Evolutionary conservation across 2,329 filamentous ascomycete species (phyloP), one percentile per base, ranked within the genome.

Genomic region (Akanthomyces dipterigenus): DNA sequence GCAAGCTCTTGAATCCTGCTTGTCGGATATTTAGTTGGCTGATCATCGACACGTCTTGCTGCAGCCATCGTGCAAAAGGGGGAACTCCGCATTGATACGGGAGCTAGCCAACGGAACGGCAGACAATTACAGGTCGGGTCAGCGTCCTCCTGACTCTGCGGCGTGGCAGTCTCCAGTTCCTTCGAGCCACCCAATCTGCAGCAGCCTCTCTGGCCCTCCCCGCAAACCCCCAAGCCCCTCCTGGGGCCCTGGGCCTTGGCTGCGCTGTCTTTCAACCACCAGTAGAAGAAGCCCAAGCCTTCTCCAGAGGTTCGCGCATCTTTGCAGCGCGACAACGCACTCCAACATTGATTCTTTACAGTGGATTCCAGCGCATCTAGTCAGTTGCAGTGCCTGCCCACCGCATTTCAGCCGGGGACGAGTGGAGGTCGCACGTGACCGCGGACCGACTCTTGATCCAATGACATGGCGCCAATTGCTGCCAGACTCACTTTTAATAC

Each of bases 21-120:
- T 20, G 53, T 28, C 26, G 40, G 3, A 55, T 28, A 28, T 14
- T 31, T 49, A 14, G 12, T 20, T 20, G 22, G 53, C 20, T 6
- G 18, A 20, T 42, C 8, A 14, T 46, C 31, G 7, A 34, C 18
- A 56, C 26, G 43, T 20, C 26, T 24, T 20, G 18, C 28, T 42
- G 49, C 38, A 26, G 38, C n/a, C n/a, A 22, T 24, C 20, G 20
- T 3, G 24, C 58, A 54, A 54, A 60, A n/a, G 16, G 49, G 58
- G 58, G 49, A 54, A 55, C 58, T 60, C 58, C 50, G 58, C 31
- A 54, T 34, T 24, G 46, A 28, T 28, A 28, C 28, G 4, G 18
- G 20, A 42, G 49, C 40, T 60, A 42, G 58, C 58, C 58, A 60
- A 60, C 58, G 28, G 22, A 18, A 48, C 38, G 34, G 28, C 16